Conservation (phyloP, 495 filamentous ascomycete genomes). For the Xylaria nigripes region DNA sequence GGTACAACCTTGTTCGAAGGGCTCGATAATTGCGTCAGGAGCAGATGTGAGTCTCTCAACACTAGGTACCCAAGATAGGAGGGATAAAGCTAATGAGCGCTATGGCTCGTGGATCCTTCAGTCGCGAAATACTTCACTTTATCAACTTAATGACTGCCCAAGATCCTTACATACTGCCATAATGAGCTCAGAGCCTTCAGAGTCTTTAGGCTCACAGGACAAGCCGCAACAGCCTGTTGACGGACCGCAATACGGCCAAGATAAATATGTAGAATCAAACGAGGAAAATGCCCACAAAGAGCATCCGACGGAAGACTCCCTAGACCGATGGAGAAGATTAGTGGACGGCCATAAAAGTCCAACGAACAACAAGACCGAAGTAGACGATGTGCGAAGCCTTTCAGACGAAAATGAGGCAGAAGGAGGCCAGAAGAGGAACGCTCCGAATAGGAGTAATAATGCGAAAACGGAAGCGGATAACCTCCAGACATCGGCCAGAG, state of each 20-base stretch:
- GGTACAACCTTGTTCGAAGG: neutral
- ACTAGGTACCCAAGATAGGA: neutral
- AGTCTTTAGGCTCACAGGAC: neutral
- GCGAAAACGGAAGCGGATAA: conserved; percentile 16
- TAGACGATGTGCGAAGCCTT: neutral
- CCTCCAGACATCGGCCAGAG: conserved; percentile 42
- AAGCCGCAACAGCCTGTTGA: neutral
- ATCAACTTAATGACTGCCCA: neutral
- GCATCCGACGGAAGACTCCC: conserved; percentile 1
- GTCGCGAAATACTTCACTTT: neutral
- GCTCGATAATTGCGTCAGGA: conserved; percentile 1
- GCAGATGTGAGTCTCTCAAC: neutral
- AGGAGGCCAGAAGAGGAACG: neutral
- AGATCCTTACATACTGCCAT: neutral
- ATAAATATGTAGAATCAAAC: conserved; percentile 12
- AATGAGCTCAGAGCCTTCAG: neutral
- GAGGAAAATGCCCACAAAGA: conserved; percentile 5
- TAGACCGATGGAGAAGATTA: conserved; percentile 1
- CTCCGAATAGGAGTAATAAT: conserved; percentile 2
- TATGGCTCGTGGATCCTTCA: neutral
- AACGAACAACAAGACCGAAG: conserved; percentile 5
- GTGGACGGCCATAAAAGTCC: neutral
- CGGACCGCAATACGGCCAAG: conserved; percentile 9
- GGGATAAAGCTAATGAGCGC: conserved; percentile 2
- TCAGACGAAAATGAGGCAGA: neutral